Percentiles rank a stretch among this genome's conserved stretches.
These are phyloP conservation scores for Anthracocystis walkeri DNA, from an alignment of 1,284 basidiomycete species.

Conservation along the genomic window DNA sequence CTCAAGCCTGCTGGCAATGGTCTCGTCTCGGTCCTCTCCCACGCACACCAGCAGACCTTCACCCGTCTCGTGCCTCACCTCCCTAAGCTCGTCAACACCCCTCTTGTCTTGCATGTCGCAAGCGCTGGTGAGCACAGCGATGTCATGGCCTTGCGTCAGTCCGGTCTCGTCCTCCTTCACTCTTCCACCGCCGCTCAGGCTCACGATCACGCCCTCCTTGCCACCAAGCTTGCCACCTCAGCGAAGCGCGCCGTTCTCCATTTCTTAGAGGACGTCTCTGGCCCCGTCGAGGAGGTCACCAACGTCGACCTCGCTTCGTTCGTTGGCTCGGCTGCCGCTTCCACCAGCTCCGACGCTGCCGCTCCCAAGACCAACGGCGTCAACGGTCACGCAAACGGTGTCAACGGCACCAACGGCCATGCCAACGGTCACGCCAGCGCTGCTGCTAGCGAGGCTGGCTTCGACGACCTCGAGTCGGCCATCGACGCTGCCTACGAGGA, in stretches of 20 bases:
- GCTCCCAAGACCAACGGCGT: constrained; percentile 69
- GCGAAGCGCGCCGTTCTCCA: constrained; percentile 81
- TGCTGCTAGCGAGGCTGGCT: constrained; percentile 43
- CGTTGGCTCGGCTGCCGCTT: constrained; percentile 40
- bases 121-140: constrained; percentile 74
- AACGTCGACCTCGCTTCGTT: constrained; percentile 60
- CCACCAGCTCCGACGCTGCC: constrained; percentile 66
- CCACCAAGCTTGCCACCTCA: constrained; percentile 76
- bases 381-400: constrained; percentile 69
- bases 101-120: constrained; percentile 62
- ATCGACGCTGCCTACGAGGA: constrained; percentile 56
- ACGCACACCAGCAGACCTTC: constrained; percentile 53
- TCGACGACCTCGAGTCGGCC: constrained; percentile 52
- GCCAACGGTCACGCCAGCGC: constrained; percentile 43
- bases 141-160: constrained; percentile 75
- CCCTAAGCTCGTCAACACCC: constrained; percentile 54
- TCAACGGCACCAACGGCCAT: constrained; percentile 60
- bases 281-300: constrained; percentile 67
- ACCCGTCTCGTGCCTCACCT: constrained; percentile 65
- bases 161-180: constrained; percentile 76
- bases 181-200: constrained; percentile 77
- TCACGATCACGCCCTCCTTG: constrained; percentile 80
- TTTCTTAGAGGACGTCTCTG: constrained; percentile 75
- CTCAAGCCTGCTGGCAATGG: constrained; percentile 49
- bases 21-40: constrained; percentile 54